phyloP scores from a whole-genome alignment of 139 green algal species.

The Coelastrella sp. region DNA sequence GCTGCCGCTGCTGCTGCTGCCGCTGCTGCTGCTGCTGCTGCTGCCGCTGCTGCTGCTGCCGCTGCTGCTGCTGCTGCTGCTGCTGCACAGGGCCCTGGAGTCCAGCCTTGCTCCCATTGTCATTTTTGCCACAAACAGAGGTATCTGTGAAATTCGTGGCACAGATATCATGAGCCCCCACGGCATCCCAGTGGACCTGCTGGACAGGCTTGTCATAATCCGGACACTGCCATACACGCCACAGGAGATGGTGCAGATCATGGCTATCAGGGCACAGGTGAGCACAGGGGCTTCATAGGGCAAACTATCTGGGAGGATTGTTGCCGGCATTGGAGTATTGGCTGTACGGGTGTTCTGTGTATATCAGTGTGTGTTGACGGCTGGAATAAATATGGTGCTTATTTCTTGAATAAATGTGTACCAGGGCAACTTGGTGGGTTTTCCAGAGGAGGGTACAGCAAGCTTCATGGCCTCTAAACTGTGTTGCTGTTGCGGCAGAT shows the following conservation, averaged over 20 bases:
- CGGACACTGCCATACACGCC: conserved; percentile 95
- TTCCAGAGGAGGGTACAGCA: not conserved
- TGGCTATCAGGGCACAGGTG: conserved; percentile 91
- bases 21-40: not conserved
- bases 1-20: not conserved
- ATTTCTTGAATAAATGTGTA: not conserved
- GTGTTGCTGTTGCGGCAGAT: too few species aligned
- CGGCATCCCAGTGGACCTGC: conserved; percentile 96
- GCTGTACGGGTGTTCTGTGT: not conserved
- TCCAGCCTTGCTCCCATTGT: conserved; percentile 94
- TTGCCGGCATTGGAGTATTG: not conserved
- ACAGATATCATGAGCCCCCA: conserved; percentile 94
- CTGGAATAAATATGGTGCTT: too few species aligned
- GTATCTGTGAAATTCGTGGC: conserved; percentile 75
- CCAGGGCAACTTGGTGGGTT: not conserved
- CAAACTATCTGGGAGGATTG: too few species aligned
- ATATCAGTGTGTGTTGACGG: too few species aligned
- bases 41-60: not conserved
- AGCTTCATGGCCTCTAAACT: too few species aligned
- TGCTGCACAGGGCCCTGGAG: not conserved
- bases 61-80: not conserved
- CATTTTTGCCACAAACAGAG: conserved; percentile 97
- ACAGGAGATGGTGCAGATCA: conserved; percentile 91
- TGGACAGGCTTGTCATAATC: conserved; percentile 99
- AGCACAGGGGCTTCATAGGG: too few species aligned